Evolutionary conservation across 2,329 filamentous ascomycete species (phyloP).

Genomic region (Cercospora janseana): DNA sequence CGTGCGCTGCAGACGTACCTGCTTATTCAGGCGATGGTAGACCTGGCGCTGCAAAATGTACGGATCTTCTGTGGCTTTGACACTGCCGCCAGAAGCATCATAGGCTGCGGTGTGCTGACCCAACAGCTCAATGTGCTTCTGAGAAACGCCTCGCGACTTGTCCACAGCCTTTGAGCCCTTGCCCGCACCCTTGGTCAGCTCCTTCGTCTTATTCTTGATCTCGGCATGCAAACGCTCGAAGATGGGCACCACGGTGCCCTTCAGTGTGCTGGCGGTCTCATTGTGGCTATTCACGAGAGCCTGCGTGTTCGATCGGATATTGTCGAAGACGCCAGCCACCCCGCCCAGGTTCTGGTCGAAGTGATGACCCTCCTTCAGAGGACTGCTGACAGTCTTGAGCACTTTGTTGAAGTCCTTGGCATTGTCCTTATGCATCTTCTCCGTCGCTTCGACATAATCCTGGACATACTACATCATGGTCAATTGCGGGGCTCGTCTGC

Average conservation of each 20-base stretch:
- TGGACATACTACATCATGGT: conserved; percentile 74
- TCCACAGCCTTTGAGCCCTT: conserved; percentile 90
- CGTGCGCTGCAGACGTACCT: conserved; percentile 43
- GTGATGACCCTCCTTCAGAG: conserved; percentile 84
- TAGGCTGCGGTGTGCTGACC: conserved; percentile 79
- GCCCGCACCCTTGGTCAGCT: conserved; percentile 73
- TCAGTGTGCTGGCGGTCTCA: conserved; percentile 89
- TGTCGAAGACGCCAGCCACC: conserved; percentile 87
- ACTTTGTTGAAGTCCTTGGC: conserved; percentile 95
- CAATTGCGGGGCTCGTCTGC: not conserved
- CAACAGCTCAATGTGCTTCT: conserved; percentile 94
- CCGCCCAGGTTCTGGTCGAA: conserved; percentile 90
- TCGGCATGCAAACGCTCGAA: conserved; percentile 90
- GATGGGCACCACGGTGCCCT: conserved; percentile 79
- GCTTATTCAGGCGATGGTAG: conserved; percentile 79
- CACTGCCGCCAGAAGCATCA: conserved; percentile 70
- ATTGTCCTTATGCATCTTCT: conserved; percentile 80
- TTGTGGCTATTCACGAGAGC: conserved; percentile 82
- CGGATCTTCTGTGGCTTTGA: conserved; percentile 74
- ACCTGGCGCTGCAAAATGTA: conserved; percentile 83
- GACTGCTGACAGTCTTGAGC: conserved; percentile 85
- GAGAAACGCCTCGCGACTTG: conserved; percentile 78
- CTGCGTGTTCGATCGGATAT: conserved; percentile 88
- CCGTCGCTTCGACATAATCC: conserved; percentile 80
- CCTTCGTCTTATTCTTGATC: conserved; percentile 95